phyloP scores from a whole-genome alignment of 2,329 filamentous ascomycete species.

The Rhynchosporium secalis region DNA sequence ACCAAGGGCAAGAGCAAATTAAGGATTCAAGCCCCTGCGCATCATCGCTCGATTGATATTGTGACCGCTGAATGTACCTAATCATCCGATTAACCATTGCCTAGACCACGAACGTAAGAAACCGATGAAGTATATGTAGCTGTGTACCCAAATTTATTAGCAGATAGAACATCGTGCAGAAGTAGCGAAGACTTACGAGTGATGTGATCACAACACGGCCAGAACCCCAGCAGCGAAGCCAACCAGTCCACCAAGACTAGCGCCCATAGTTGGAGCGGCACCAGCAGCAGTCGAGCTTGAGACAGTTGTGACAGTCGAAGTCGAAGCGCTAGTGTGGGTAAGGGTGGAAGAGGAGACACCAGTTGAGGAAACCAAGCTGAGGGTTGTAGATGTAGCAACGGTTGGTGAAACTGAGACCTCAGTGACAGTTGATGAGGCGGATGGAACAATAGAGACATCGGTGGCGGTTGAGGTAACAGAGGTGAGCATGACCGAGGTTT shows the following conservation, averaged over 20 bases:
- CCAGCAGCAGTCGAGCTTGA: constrained; percentile 7
- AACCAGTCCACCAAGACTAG: constrained; percentile 5
- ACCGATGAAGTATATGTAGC: not conserved
- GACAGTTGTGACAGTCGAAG: not conserved
- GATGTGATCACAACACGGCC: not conserved
- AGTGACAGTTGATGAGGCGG: not conserved
- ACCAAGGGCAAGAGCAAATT: not conserved
- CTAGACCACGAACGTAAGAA: not conserved
- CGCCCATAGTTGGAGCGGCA: not conserved
- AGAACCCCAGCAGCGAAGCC: constrained; percentile 5
- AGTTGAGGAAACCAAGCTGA: not conserved
- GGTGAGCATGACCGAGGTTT: not conserved
- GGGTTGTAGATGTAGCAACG: not conserved
- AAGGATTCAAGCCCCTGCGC: not conserved
- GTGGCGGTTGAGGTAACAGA: not conserved
- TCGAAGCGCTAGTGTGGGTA: not conserved
- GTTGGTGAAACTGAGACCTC: not conserved
- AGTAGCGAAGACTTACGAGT: not conserved
- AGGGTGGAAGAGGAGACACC: not conserved
- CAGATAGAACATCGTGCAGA: not conserved
- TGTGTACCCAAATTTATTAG: not conserved
- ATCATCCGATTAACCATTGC: not conserved
- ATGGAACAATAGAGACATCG: not conserved
- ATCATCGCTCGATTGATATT: not conserved
- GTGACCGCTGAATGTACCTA: not conserved